A percentile compares a stretch with the other conserved stretches of the same genome.
phyloP scores from a whole-genome alignment of 1,284 basidiomycete genomes.

The Ceratobasidium sp. region DNA sequence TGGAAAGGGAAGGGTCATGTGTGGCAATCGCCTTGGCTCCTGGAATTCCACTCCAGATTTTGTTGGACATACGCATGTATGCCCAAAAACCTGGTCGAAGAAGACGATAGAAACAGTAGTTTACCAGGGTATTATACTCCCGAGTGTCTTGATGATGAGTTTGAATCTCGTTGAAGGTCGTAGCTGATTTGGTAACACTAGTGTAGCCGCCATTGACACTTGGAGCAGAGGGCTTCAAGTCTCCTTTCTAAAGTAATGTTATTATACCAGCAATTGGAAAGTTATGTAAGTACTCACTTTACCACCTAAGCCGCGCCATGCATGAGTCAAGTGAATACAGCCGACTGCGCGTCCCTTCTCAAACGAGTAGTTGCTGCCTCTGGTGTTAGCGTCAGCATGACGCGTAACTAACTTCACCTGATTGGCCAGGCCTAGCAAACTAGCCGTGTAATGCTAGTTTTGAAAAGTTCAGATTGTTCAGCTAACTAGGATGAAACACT shows the following conservation, averaged over 20 bases:
- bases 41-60: neutral
- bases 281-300: neutral
- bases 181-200: neutral
- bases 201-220: neutral
- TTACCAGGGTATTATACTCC: neutral
- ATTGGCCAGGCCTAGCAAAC: neutral
- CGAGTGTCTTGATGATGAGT: neutral
- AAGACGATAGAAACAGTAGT: neutral
- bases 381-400: neutral
- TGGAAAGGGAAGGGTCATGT: neutral
- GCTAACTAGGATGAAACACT: neutral
- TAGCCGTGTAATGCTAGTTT: neutral
- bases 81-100: constrained; percentile 1
- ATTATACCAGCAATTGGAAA: neutral
- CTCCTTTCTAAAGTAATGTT: neutral
- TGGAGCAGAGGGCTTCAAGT: neutral
- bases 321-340: neutral
- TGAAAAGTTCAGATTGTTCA: neutral
- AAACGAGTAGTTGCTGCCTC: neutral
- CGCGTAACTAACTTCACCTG: neutral
- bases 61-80: neutral
- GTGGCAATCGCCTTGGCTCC: neutral
- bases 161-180: constrained; percentile 9
- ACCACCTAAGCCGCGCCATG: neutral
- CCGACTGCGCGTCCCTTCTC: neutral